Evolutionary conservation across 768 basidiomycete species (phyloP), one percentile per base, ranked within the genome.

Genomic region (Boletellus ananas): DNA sequence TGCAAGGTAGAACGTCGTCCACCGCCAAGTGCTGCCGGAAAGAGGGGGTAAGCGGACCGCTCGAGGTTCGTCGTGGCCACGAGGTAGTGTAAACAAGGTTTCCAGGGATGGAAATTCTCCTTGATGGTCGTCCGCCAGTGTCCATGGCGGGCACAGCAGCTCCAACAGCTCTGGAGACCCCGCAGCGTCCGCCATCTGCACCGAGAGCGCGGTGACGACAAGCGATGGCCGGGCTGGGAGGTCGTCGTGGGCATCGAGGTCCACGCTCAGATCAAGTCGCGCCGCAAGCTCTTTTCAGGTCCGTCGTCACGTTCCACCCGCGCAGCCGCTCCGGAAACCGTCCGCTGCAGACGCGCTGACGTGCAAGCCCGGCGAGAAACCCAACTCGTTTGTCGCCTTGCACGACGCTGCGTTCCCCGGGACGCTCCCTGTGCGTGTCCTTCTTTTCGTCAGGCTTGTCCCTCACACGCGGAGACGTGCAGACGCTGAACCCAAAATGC

Each of bases 321-420:
- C 8, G 29, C 29, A 29, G 29, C 29, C 8, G 29, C 29, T 2
- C 7, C 29, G 10, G 29, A 29, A 7, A 29, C 29, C 29, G 29
- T 29, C 18, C 29, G 23, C 37, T 12, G 18, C 47, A 81, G 80
- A 67, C 27, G 59, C 77, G 2, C 60, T 52, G 45, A 76, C 76
- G 0, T 69, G 73, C 16, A 74, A 74, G 43, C 63, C 61, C 3
- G 73, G 79, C 14, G 79, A 83, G 31, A 51, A 63, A 1, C 82
- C 88, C 0, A 98, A 97, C 62, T 82, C 78, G 2, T 78, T 79
- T 56, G 87, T 94, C 17, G 80, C 85, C 1, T 65, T 75, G 1
- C 87, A 87, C 56, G 95, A 98, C 59, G 91, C 94, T 2, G 90
- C 93, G 0, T 87, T 94, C 60, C 95, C 95, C 9, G 95, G 96